Evolutionary conservation across 73 alveolate genomes (phyloP).

Genomic region (Paraurostyla sp.): DNA sequence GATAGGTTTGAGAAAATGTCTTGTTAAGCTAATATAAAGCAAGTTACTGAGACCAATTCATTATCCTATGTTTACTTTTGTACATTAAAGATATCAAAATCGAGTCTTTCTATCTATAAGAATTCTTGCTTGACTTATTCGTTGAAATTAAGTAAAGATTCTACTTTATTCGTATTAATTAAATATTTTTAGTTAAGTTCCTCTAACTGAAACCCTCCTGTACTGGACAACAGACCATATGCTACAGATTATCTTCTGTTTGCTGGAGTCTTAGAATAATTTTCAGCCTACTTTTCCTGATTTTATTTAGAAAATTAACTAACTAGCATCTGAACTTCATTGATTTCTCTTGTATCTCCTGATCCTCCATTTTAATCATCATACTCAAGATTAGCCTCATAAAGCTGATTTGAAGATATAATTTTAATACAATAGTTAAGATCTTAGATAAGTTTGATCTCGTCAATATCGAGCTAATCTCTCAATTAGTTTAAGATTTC

Average conservation of each 20-base stretch:
- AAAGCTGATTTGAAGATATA: slow-evolving; percentile 50
- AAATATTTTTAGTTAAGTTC: background rate
- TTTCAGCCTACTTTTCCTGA: background rate
- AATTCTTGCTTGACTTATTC: slow-evolving; percentile 33
- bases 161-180: background rate
- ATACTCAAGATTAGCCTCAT: slow-evolving; percentile 47
- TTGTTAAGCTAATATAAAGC: background rate
- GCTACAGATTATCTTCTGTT: too few species aligned
- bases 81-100: slow-evolving; percentile 60
- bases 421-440: slow-evolving; percentile 57
- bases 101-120: background rate
- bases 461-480: slow-evolving; percentile 13
- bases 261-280: too few species aligned
- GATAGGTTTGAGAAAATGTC: background rate
- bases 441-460: slow-evolving; percentile 8
- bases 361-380: background rate
- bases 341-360: background rate
- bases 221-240: too few species aligned
- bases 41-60: slow-evolving; percentile 24
- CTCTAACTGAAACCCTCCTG: too few species aligned
- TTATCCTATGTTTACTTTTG: slow-evolving; percentile 22
- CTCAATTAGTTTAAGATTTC: slow-evolving; percentile 37
- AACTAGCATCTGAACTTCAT: background rate
- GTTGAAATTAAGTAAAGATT: background rate
- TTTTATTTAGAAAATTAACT: background rate